phyloP scores from a whole-genome alignment of 495 filamentous ascomycete genomes.

The Trichoderma gamsii region DNA sequence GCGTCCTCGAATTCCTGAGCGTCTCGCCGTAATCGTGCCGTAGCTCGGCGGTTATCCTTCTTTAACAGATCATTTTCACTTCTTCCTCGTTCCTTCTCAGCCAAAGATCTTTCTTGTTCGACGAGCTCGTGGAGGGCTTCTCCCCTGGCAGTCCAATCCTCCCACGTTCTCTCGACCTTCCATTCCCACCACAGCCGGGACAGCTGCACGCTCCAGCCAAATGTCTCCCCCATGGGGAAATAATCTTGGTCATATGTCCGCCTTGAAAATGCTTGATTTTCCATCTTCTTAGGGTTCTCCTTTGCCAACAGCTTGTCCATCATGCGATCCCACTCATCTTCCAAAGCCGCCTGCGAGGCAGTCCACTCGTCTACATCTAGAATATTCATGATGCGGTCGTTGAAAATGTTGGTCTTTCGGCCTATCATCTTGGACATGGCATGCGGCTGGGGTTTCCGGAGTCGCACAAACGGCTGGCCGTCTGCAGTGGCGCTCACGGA shows the following conservation, averaged over 20 bases:
- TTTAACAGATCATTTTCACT: neutral
- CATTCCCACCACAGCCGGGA: constrained; percentile 11
- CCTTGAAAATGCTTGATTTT: neutral
- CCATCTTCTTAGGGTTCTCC: neutral
- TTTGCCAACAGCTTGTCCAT: constrained; percentile 21
- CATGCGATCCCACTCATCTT: constrained; percentile 60
- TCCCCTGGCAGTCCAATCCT: constrained; percentile 29
- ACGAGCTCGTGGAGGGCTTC: constrained; percentile 40
- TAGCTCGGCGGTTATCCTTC: neutral
- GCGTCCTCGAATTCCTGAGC: neutral
- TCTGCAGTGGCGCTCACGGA: constrained; percentile 48
- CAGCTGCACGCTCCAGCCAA: constrained; percentile 3
- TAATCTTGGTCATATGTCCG: neutral
- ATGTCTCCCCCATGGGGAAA: constrained; percentile 1
- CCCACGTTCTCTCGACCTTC: constrained; percentile 14
- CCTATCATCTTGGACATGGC: constrained; percentile 49
- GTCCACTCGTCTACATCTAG: constrained; percentile 20
- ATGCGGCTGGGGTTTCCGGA: constrained; percentile 61
- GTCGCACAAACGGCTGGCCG: constrained; percentile 57
- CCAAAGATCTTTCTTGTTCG: constrained; percentile 35
- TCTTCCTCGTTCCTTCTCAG: constrained; percentile 27
- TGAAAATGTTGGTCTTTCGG: constrained; percentile 37
- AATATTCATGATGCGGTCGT: constrained; percentile 31
- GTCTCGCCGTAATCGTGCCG: neutral
- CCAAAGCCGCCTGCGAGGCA: constrained; percentile 41